Base-by-base conservation (phyloP, 805 yeast species). In the Sugiyamaella valdiviana region DNA sequence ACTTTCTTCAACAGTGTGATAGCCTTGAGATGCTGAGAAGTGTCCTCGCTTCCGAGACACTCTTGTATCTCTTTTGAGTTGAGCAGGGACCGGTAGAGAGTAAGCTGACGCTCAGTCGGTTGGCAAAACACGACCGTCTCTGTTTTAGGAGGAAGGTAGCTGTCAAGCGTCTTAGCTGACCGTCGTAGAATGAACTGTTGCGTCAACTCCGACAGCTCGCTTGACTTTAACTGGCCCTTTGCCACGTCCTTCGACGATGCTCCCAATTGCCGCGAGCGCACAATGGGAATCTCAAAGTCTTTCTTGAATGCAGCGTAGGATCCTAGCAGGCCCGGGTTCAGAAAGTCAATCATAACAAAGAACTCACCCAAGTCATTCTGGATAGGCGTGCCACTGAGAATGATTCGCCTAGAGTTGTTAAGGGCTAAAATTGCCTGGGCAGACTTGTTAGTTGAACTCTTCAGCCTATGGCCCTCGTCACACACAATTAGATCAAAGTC, bases 381-480 rank as follows among this genome's bases (percentile, higher is more conserved):
- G 32, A 93, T 87, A 0, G 96, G 96, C 0, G 96, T 88, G 0
- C 96, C 99, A 0, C 95, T 79, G 5, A 93, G 68, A 4, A 91
- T 59, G 1, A 91, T 68, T 51, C 83, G 78, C 39, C 72, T 77
- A 6, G 70, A 70, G 3, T 83, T 73, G 38, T 79, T 68, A 15
- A 89, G 64, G 1, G 71, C 58, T 37, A 76, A 77, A 45, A 91
- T 68, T 0, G 81, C 78, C 50, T 79, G 80, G 45, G 88, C 68
- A 0, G 85, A 79, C 63, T 87, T 89, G 50, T 85, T 87, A 7
- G 80, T 69, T 4, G 79, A 72, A 56, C 79, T 85, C 58, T 91
- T 93, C 55, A 93, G 72, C 43, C 96, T 72, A 63, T 93, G 99
- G 2, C 98, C 99, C 62, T 93, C 99, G 64, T 93, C 99, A 64